Conservation (phyloP, 306 rosid species). For the Cucurbita argyrosperma region DNA sequence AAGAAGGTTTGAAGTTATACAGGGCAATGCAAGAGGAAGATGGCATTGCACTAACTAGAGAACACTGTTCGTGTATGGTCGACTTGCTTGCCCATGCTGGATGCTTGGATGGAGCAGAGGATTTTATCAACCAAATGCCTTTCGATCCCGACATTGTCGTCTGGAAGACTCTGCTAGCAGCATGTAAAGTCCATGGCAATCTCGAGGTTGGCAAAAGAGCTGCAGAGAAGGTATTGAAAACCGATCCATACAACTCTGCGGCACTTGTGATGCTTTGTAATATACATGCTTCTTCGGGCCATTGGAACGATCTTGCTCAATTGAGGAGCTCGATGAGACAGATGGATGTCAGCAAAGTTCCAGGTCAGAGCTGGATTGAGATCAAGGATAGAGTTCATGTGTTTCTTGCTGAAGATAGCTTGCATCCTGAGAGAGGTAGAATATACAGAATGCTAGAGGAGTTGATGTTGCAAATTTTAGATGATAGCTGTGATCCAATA, state of each 20-base stretch:
- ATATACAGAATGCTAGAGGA: constrained; percentile 45
- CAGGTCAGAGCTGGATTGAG: constrained; percentile 50
- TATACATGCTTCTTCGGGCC: constrained; percentile 45
- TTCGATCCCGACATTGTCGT: constrained; percentile 50
- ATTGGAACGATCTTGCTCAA: constrained; percentile 51
- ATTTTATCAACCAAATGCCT: constrained; percentile 29
- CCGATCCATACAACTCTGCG: constrained; percentile 55
- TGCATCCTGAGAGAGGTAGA: constrained; percentile 43
- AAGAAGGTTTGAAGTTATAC: constrained; percentile 47
- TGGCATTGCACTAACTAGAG: constrained; percentile 43
- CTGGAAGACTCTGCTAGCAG: constrained; percentile 59
- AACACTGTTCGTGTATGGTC: constrained; percentile 67
- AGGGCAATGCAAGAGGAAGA: constrained; percentile 43
- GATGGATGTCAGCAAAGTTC: constrained; percentile 44
- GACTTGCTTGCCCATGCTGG: constrained; percentile 77
- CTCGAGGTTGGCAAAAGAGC: constrained; percentile 47
- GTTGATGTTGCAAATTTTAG: constrained; percentile 51
- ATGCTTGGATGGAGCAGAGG: constrained; percentile 46
- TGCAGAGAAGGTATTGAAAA: constrained; percentile 46
- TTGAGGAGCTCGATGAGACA: constrained; percentile 45
- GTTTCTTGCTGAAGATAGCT: constrained; percentile 49
- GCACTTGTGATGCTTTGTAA: constrained; percentile 53
- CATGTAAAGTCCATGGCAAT: constrained; percentile 54
- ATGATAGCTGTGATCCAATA: constrained; percentile 35
- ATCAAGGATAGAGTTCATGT: constrained; percentile 44